These are phyloP conservation scores for Moniliella sp. DNA, from an alignment of 1,284 basidiomycete species.

Conservation along the genomic window DNA sequence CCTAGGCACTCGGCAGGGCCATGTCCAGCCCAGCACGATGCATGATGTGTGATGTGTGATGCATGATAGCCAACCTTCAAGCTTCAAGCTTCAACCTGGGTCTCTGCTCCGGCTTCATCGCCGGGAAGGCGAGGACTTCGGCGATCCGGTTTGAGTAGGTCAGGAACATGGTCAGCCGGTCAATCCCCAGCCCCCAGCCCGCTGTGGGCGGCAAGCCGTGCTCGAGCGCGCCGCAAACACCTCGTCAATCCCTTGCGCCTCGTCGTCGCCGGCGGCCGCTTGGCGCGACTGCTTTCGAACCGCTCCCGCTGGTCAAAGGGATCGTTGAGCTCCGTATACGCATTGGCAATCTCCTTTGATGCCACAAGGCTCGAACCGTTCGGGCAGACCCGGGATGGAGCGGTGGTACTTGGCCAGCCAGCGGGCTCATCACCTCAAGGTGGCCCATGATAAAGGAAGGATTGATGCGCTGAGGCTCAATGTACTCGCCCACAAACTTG, in stretches of 20 bases:
- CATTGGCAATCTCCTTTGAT: constrained; percentile 61
- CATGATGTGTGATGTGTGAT: no score
- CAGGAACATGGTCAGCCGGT: constrained; percentile 18
- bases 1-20: no score
- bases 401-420: constrained; percentile 45
- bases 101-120: constrained; percentile 88
- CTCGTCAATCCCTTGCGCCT: constrained; percentile 68
- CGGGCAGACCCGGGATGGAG: constrained; percentile 52
- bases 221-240: constrained; percentile 50
- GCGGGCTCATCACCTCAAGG: constrained; percentile 95
- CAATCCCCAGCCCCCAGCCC: constrained; percentile 39
- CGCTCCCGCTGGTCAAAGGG: constrained; percentile 62
- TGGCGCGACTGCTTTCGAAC: constrained; percentile 73
- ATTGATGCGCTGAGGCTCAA: constrained; percentile 85
- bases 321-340: constrained; percentile 59
- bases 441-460: constrained; percentile 88
- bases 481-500: constrained; percentile 91
- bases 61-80: no score
- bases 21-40: no score
- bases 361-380: constrained; percentile 96
- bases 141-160: constrained; percentile 47
- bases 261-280: constrained; percentile 90
- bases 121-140: constrained; percentile 69
- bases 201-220: constrained; percentile 85
- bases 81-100: no score